Evolutionary conservation across 2,329 filamentous ascomycete genomes (phyloP).

Genomic region (Beauveria medogensis): DNA sequence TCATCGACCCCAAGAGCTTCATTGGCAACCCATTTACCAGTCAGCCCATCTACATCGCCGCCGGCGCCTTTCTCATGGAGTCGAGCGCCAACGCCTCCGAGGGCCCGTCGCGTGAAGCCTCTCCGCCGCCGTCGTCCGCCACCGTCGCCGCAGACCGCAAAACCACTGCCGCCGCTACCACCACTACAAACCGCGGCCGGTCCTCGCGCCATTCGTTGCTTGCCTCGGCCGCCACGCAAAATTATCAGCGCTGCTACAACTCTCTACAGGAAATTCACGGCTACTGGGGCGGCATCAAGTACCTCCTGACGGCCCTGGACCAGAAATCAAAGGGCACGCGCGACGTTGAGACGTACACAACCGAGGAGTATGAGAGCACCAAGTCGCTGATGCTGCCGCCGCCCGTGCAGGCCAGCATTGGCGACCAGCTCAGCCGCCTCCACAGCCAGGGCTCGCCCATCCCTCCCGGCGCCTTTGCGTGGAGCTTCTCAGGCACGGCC

Average conservation of each 20-base stretch:
- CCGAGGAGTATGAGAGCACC: constrained; percentile 70
- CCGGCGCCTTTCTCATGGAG: constrained; percentile 81
- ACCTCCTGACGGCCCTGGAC: constrained; percentile 78
- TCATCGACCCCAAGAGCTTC: constrained; percentile 79
- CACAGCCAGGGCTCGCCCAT: constrained; percentile 43
- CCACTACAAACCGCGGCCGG: constrained; percentile 21
- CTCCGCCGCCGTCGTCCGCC: constrained; percentile 30
- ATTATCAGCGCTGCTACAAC: constrained; percentile 82
- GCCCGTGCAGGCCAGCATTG: constrained; percentile 27
- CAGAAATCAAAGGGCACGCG: constrained; percentile 83
- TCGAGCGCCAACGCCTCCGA: constrained; percentile 62
- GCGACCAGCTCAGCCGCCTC: constrained; percentile 35
- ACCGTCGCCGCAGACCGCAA: constrained; percentile 9
- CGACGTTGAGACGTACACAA: constrained; percentile 60
- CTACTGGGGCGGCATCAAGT: constrained; percentile 82
- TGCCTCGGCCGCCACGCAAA: constrained; percentile 74
- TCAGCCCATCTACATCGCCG: constrained; percentile 86
- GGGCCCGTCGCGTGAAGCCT: constrained; percentile 48
- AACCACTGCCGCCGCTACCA: neutral
- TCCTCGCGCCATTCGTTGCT: constrained; percentile 64
- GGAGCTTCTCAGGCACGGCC: constrained; percentile 80
- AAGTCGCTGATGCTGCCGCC: constrained; percentile 36
- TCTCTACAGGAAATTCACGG: constrained; percentile 71
- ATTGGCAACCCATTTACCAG: constrained; percentile 84
- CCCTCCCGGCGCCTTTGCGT: constrained; percentile 54